Base-by-base conservation (phyloP, 192 early-diverging fungal genomes). In the Coemansia sp. region DNA sequence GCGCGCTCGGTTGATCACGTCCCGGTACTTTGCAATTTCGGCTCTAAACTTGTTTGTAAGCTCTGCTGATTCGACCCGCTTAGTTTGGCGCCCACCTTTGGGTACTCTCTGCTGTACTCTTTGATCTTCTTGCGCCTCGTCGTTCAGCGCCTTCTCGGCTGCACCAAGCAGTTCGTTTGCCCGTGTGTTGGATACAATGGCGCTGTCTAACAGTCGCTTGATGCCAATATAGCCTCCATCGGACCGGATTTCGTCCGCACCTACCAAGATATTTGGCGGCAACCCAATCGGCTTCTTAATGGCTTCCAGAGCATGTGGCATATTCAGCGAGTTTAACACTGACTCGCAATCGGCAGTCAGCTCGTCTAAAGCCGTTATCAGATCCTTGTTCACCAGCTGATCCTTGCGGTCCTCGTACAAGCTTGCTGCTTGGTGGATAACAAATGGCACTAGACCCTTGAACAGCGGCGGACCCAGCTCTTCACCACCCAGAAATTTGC, bases 321-420 rank as follows among this genome's bases (percentile, higher is more conserved):
- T 73, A 21, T 88, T 88, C 38, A 93, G 67, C 24, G 87, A 86
- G 52, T 84, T 83, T 43, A 93, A 73, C 49, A 85, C 86, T 22
- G 87, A 87, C 66, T 90, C 85, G 56, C 79, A 88, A 32, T 89
- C 77, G 4, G 79, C 86, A 5, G 87, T 88, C 32, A 90, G 71
- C 56, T 93, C 90, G 12, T 89, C 84, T 29, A 92, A 70, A 35
- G 85, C 75, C 1, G 71, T 81, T 12, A 87, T 71, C 41, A 93
- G 85, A 39, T 85, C 85, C 32, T 87, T 85, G 53, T 85, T 87
- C 5, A 94, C 84, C 22, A 92, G 68, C 27, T 87, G 79, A 52
- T 95, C 92, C 64, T 92, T 91, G 38, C 92, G 84, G 65, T 90
- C 87, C n/a, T 84, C 85, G 71, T 95, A 97, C 7, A 94, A 83